Evolutionary conservation across 2,329 filamentous ascomycete species (phyloP).

Genomic region (Phaeosphaeriaceae sp.): DNA sequence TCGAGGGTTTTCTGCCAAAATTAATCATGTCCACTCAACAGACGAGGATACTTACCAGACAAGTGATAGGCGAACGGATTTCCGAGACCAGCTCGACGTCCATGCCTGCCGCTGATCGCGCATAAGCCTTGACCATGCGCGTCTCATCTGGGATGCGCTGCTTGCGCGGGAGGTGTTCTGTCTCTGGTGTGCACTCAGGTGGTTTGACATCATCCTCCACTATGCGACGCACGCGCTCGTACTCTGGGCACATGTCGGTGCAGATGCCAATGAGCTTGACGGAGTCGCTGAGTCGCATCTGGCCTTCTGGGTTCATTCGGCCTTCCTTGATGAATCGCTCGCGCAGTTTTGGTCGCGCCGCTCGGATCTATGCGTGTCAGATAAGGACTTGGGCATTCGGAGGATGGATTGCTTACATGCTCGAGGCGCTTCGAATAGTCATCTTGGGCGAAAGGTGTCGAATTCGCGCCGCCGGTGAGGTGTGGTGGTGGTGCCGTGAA

Average conservation of each 20-base stretch:
- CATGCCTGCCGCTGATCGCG: slow-evolving; percentile 68
- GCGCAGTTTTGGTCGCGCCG: slow-evolving; percentile 24
- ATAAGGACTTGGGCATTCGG: neutral
- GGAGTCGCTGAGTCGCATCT: slow-evolving; percentile 66
- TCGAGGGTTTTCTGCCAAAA: slow-evolving; percentile 50
- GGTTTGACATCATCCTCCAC: slow-evolving; percentile 68
- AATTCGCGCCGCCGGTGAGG: slow-evolving; percentile 16
- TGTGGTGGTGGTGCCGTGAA: slow-evolving; percentile 7
- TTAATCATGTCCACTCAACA: slow-evolving; percentile 22
- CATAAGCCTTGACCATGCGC: slow-evolving; percentile 71
- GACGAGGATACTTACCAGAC: slow-evolving; percentile 42
- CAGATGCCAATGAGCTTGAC: slow-evolving; percentile 70
- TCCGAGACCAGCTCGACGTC: slow-evolving; percentile 71
- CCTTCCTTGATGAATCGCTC: slow-evolving; percentile 50
- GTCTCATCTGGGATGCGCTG: slow-evolving; percentile 56
- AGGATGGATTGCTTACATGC: slow-evolving; percentile 26
- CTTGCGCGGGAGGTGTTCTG: slow-evolving; percentile 40
- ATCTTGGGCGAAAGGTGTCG: slow-evolving; percentile 31
- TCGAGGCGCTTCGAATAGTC: slow-evolving; percentile 34
- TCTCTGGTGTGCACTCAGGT: slow-evolving; percentile 60
- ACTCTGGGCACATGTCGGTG: slow-evolving; percentile 71
- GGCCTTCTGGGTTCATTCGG: slow-evolving; percentile 61
- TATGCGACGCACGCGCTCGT: slow-evolving; percentile 68
- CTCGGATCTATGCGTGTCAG: slow-evolving; percentile 52
- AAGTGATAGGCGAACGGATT: slow-evolving; percentile 63